Evolutionary conservation across 2,329 filamentous ascomycete species (phyloP), one percentile per base, ranked within the genome.

Genomic region (Aspergillus jensenii): DNA sequence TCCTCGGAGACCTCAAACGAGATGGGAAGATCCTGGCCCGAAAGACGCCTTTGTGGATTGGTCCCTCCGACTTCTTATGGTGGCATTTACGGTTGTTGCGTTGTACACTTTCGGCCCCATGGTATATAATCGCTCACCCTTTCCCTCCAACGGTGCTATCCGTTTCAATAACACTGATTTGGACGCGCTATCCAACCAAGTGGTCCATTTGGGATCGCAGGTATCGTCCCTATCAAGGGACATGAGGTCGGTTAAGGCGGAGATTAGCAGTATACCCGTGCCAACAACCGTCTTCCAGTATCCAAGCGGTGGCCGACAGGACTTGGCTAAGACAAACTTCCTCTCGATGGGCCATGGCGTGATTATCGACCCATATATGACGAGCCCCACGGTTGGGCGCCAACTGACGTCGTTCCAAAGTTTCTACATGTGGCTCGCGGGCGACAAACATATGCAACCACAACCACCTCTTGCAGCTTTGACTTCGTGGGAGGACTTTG

Each of bases 401-500:
- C 61, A 62, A 25, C 64, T 44, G 46, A 61, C 53, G 46, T 49
- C 67, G n/a, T 21, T 66, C 5, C 56, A 66, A 46, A 55, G 66
- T 57, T 14, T 67, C 55, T 55, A 65, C 12, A 17, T 59, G 65
- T 11, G 62, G 19, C 41, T 59, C 23, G 9, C 56, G 1, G 25
- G 33, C 7, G 35, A 41, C 19, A 15, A 56, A 15, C 55, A 65
- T 53, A 66, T 52, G 52, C 46, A 65, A 65, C 67, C 72, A 14
- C 61, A 66, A 19, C 76, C 80, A 1, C 80, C 82, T 0, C 67
- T 77, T n/a, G 73, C 80, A 0, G 91, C 89, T 1, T 79, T 96
- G 2, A 70, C 75, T 2, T 76, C 79, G 3, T 96, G 93, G 91
- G 79, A 87, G 9, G 90, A 96, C 49, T 83, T 88, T 35, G 90